Base-by-base conservation (phyloP, 495 filamentous ascomycete species). In the Aspergillus bridgeri region DNA sequence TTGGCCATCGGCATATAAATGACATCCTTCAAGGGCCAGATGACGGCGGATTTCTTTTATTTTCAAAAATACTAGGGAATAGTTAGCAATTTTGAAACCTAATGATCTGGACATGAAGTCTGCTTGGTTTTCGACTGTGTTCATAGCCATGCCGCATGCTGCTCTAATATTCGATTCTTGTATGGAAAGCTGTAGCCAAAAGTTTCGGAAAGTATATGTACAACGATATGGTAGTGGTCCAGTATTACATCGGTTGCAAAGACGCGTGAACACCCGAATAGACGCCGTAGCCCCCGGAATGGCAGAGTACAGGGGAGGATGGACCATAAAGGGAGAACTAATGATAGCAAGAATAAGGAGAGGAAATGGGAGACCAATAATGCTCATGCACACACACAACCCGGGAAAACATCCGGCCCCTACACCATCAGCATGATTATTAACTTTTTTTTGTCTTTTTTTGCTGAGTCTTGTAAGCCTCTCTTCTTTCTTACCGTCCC, bases 401-500 rank as follows among this genome's bases (percentile, higher is more conserved):
- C 21, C 27, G 6, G 48, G 48, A 23, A 47, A 47, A 46, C 7
- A 23, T 13, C 9, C 18, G 15, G 3, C 48, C 22, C 33, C 33
- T n/a, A 13, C 33, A 38, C 17, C 33, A 38, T 38, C 9, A 13
- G 33, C 15, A 25, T 50, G n/a, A n/a, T n/a, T n/a, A n/a, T n/a
- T n/a, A n/a, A n/a, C n/a, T 25, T 22, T 38, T 51, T 61, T 18
- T 21, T 53, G 21, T 25, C n/a, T 38, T 47, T 42, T 47, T 25
- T 56, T 44, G 50, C 44, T 24, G 51, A 42, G 29, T 44, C 44
- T 38, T 45, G 24, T 50, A 46, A 17, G 46, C 47, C 42, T 44
- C 29, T 48, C 19, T 56, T 45, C 47, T 15, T 42, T 9, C 11
- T 65, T 60, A 78, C 65, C 71, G 74, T 19, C 74, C 70, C 42